Conservation (phyloP, 129 eudicot genomes). For the Escallonia rubra region DNA sequence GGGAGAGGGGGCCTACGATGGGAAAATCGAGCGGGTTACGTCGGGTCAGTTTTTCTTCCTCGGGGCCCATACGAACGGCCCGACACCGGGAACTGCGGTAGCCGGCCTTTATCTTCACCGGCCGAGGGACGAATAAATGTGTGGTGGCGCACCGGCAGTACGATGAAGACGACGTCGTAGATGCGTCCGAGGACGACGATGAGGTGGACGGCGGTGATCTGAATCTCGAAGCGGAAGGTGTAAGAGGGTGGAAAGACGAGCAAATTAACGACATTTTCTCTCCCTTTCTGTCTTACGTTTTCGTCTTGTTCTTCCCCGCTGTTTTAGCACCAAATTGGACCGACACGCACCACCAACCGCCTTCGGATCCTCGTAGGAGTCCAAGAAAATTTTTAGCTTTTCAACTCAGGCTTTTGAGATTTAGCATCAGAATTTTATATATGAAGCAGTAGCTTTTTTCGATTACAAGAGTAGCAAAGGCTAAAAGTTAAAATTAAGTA, state of each 20-base stretch:
- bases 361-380: no score
- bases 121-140: background rate
- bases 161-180: background rate
- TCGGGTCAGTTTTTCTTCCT: slow-evolving; percentile 55
- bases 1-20: slow-evolving; percentile 19
- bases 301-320: no score
- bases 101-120: background rate
- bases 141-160: background rate
- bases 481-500: no score
- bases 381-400: no score
- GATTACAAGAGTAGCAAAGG: no score
- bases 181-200: background rate
- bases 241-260: background rate
- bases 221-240: background rate
- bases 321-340: no score
- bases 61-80: slow-evolving; percentile 49
- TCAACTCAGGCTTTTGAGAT: no score
- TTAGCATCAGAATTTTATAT: no score
- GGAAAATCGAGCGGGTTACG: slow-evolving; percentile 65
- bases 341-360: no score
- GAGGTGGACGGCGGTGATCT: background rate
- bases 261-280: background rate
- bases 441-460: no score
- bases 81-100: background rate
- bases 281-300: no score